Conservation (phyloP, 1,139 yeast species). For the Debaryomyces udenii region DNA sequence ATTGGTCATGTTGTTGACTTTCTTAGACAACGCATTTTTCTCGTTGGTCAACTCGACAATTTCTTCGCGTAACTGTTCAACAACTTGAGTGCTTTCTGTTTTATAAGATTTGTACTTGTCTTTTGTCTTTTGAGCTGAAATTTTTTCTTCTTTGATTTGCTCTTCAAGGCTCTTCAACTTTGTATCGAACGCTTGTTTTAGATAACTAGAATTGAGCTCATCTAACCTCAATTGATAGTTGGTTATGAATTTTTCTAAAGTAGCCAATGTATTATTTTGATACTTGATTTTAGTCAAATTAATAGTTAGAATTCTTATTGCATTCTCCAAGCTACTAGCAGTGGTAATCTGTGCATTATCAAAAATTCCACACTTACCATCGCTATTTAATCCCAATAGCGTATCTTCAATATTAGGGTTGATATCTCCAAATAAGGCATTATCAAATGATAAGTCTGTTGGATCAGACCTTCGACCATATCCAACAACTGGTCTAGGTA, state of each 20-base stretch:
- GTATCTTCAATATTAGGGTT: conserved; percentile 63
- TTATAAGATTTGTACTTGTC: conserved; percentile 24
- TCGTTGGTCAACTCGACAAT: conserved; percentile 22
- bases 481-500: conserved; percentile 12
- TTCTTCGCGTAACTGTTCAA: conserved; percentile 24
- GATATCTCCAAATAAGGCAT: conserved; percentile 79
- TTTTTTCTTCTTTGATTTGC: conserved; percentile 25
- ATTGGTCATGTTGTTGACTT: conserved; percentile 13
- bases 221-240: conserved; percentile 32
- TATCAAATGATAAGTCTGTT: conserved; percentile 51
- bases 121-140: conserved; percentile 21
- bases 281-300: conserved; percentile 39
- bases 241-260: conserved; percentile 34
- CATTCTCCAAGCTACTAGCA: conserved; percentile 51
- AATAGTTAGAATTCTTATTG: conserved; percentile 32
- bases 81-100: conserved; percentile 20
- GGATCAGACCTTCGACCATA: conserved; percentile 10
- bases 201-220: conserved; percentile 31
- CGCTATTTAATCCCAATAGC: conserved; percentile 57
- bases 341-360: conserved; percentile 63
- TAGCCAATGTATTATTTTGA: conserved; percentile 36
- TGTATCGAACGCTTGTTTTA: conserved; percentile 28
- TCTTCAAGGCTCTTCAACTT: conserved; percentile 24
- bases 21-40: conserved; percentile 18
- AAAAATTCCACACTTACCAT: conserved; percentile 62